phyloP scores from a whole-genome alignment of 345 rosid genomes.

The Brassica carinata region DNA sequence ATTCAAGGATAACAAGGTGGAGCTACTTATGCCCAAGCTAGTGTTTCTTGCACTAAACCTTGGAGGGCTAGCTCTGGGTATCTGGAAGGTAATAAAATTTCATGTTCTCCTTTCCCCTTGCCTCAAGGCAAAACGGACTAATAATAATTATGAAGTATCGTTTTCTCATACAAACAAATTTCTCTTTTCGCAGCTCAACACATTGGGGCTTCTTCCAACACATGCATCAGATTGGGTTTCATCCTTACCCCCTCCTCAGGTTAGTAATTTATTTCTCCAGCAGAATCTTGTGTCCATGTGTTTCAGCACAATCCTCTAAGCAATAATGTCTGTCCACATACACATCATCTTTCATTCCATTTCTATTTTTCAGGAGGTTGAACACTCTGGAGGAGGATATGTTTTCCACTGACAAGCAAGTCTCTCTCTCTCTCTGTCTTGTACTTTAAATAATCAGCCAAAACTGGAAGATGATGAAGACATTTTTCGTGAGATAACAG shows the following conservation, averaged over 20 bases:
- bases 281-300: background rate
- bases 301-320: background rate
- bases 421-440: background rate
- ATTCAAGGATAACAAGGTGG: constrained; percentile 89
- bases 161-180: constrained; percentile 19
- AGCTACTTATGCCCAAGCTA: constrained; percentile 85
- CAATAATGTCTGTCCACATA: background rate
- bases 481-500: constrained; percentile 24
- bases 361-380: constrained; percentile 68
- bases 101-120: background rate
- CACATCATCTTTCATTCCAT: background rate
- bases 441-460: constrained; percentile 16
- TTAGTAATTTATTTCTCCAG: constrained; percentile 23
- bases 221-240: constrained; percentile 99
- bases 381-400: constrained; percentile 86
- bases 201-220: constrained; percentile 97
- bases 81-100: constrained; percentile 81
- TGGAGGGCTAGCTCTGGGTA: constrained; percentile 90
- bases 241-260: constrained; percentile 95
- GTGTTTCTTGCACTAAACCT: constrained; percentile 90
- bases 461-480: constrained; percentile 10
- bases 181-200: constrained; percentile 73
- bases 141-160: background rate
- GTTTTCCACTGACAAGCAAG: constrained; percentile 44
- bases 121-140: background rate